Conservation (phyloP, 306 rosid species). For the Sesbania bispinosa region DNA sequence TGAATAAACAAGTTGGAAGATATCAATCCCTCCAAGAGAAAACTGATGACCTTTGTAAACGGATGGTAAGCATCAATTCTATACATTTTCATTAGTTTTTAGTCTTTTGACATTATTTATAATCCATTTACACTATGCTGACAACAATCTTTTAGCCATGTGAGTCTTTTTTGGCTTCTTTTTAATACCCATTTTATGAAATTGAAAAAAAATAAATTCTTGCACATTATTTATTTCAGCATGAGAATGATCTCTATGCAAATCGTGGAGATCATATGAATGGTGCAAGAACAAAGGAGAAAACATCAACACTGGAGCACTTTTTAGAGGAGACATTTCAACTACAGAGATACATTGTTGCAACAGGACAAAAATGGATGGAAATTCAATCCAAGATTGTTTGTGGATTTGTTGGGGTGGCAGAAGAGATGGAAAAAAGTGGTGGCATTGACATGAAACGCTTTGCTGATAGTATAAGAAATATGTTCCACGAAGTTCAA, state of each 20-base stretch:
- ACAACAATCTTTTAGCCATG: not conserved
- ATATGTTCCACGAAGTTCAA: conserved; percentile 82
- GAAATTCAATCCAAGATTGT: conserved; percentile 68
- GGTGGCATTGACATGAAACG: conserved; percentile 70
- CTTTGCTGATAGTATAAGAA: conserved; percentile 58
- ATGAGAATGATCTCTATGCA: conserved; percentile 54
- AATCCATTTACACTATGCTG: not conserved
- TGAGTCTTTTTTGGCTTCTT: not conserved
- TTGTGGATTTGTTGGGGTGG: conserved; percentile 56
- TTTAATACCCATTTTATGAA: not conserved
- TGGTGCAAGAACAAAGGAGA: conserved; percentile 58
- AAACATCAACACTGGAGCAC: conserved; percentile 57
- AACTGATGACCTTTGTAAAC: conserved; percentile 72
- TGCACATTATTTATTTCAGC: conserved; percentile 54
- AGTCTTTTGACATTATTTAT: not conserved
- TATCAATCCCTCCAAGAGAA: conserved; percentile 81
- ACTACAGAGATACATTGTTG: conserved; percentile 82
- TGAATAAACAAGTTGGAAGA: conserved; percentile 76
- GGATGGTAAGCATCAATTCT: conserved; percentile 64
- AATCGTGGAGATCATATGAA: conserved; percentile 46
- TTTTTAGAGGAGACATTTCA: conserved; percentile 90
- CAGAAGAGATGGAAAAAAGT: conserved; percentile 64
- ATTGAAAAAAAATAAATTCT: too few species aligned
- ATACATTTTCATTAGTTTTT: not conserved
- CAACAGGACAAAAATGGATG: conserved; percentile 77